These are phyloP conservation scores for Styphnolobium japonicum DNA, from an alignment of 306 rosid genomes.

Conservation along the genomic window DNA sequence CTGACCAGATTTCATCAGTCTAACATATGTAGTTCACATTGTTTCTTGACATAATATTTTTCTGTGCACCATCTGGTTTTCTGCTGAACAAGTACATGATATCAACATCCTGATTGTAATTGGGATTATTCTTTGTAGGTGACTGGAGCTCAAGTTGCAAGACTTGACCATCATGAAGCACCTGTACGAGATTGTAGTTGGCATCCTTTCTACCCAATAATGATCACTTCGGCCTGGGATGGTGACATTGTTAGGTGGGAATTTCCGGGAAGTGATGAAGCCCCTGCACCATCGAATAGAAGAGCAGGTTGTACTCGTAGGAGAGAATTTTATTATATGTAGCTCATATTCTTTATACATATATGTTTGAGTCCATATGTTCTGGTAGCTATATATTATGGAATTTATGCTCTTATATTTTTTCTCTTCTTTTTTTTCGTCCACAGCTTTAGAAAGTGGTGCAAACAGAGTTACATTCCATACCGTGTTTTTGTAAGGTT, in stretches of 20 bases:
- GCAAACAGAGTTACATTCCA: neutral
- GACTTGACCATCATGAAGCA: slow-evolving; percentile 48
- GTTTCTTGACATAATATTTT: no score
- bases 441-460: neutral
- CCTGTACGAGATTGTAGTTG: slow-evolving; percentile 59
- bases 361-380: slow-evolving; percentile 11
- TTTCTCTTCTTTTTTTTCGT: neutral
- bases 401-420: neutral
- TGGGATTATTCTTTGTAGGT: slow-evolving; percentile 26
- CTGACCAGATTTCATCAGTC: neutral
- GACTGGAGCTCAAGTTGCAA: slow-evolving; percentile 55
- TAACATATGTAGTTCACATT: neutral
- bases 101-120: neutral
- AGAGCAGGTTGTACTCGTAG: slow-evolving; percentile 20
- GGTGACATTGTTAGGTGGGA: slow-evolving; percentile 60
- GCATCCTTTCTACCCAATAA: slow-evolving; percentile 52
- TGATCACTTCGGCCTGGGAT: slow-evolving; percentile 53
- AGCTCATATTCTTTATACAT: slow-evolving; percentile 18
- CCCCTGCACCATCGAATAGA: slow-evolving; percentile 20
- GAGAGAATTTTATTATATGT: slow-evolving; percentile 26
- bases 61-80: neutral
- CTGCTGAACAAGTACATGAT: neutral
- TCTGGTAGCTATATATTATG: neutral
- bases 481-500: slow-evolving; percentile 7
- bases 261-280: slow-evolving; percentile 39